Conservation (phyloP, 2,329 filamentous ascomycete species). For the Aspergillus fischeri region DNA sequence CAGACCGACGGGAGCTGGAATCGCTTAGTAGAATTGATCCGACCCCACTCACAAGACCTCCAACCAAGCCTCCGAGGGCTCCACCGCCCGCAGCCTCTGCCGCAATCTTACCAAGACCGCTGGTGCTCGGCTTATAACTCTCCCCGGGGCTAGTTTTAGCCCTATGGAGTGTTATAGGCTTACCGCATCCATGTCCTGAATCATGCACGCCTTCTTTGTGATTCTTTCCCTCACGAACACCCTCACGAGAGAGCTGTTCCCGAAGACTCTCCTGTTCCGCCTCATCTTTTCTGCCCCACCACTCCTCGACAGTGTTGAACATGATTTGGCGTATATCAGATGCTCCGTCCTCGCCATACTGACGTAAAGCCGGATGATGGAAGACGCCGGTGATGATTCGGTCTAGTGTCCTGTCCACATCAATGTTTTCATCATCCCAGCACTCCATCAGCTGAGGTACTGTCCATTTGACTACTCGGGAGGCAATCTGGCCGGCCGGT, state of each 20-base stretch:
- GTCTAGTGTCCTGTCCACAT: slow-evolving; percentile 66
- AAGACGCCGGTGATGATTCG: slow-evolving; percentile 78
- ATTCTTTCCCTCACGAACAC: slow-evolving; percentile 73
- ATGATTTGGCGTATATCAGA: slow-evolving; percentile 69
- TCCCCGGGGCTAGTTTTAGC: slow-evolving; percentile 22
- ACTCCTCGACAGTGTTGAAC: slow-evolving; percentile 74
- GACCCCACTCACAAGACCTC: slow-evolving; percentile 58
- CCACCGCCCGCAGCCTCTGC: slow-evolving; percentile 61
- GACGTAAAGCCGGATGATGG: slow-evolving; percentile 79
- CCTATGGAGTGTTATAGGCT: slow-evolving; percentile 72
- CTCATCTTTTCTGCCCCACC: slow-evolving; percentile 70
- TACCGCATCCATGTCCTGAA: slow-evolving; percentile 79
- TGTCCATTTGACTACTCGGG: slow-evolving; percentile 74
- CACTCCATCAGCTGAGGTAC: slow-evolving; percentile 85
- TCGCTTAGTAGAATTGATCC: slow-evolving; percentile 62
- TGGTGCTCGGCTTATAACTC: slow-evolving; percentile 14
- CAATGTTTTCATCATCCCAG: slow-evolving; percentile 73
- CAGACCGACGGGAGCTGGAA: neutral
- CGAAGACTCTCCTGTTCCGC: slow-evolving; percentile 64
- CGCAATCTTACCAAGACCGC: slow-evolving; percentile 49
- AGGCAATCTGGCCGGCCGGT: slow-evolving; percentile 76
- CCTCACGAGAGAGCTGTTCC: slow-evolving; percentile 69
- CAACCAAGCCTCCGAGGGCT: slow-evolving; percentile 66
- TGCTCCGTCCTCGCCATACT: slow-evolving; percentile 65
- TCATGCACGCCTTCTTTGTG: slow-evolving; percentile 84